Conservation (phyloP, 768 basidiomycete genomes). For the Sarcodon sp. region DNA sequence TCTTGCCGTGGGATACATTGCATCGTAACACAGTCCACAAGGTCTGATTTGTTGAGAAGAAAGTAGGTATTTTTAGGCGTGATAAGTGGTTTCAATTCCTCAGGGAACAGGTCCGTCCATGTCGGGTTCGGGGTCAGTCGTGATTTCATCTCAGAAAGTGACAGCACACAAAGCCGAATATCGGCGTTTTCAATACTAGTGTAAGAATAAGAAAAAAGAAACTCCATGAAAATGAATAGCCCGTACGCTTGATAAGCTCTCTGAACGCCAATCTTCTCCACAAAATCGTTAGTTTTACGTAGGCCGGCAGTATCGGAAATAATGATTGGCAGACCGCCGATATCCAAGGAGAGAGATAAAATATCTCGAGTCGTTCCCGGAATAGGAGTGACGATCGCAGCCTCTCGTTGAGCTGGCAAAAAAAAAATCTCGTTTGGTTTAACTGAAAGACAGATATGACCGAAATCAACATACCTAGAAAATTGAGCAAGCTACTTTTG, state of each 20-base stretch:
- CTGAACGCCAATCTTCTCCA: slow-evolving; percentile 75
- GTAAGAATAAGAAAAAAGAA: neutral
- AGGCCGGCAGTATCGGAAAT: slow-evolving; percentile 84
- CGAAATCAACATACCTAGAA: slow-evolving; percentile 38
- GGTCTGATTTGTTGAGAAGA: slow-evolving; percentile 72
- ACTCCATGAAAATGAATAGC: neutral
- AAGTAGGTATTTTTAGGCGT: slow-evolving; percentile 42
- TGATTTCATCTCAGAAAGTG: slow-evolving; percentile 33
- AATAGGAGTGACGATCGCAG: slow-evolving; percentile 79
- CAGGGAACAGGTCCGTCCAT: slow-evolving; percentile 23
- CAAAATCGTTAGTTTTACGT: slow-evolving; percentile 49
- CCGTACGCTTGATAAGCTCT: slow-evolving; percentile 58
- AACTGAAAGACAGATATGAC: neutral
- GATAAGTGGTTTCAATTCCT: slow-evolving; percentile 35
- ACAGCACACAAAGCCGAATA: slow-evolving; percentile 69
- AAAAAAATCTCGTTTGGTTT: neutral
- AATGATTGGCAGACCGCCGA: slow-evolving; percentile 75
- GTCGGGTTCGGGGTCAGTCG: slow-evolving; percentile 7
- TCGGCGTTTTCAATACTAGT: slow-evolving; percentile 55
- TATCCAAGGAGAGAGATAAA: slow-evolving; percentile 73
- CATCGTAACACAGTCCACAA: slow-evolving; percentile 15
- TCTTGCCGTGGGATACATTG: neutral
- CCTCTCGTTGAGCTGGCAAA: slow-evolving; percentile 63
- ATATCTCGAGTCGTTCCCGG: slow-evolving; percentile 89
- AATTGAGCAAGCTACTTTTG: slow-evolving; percentile 85